phyloP scores from a whole-genome alignment of 2,329 filamentous ascomycete species.

The Cryphonectria naterciae region DNA sequence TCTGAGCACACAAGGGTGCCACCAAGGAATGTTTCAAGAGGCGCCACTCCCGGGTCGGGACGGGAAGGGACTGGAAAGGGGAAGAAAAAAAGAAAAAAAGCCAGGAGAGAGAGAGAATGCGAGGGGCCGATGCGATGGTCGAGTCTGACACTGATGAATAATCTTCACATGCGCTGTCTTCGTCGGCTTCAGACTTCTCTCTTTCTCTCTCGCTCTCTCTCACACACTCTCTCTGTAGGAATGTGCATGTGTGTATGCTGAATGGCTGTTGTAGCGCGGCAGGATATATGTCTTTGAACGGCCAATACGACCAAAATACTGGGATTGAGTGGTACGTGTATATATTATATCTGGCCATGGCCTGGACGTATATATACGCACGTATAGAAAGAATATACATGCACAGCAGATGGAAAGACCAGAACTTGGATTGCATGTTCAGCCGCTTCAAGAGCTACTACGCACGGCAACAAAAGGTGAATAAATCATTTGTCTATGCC shows the following conservation, averaged over 20 bases:
- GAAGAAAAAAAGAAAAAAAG: no score
- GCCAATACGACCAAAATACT: no score
- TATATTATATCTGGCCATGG: no score
- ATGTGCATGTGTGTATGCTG: no score
- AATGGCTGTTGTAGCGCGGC: no score
- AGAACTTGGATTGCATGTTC: background rate
- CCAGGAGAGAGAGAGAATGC: background rate
- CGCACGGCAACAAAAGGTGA: background rate
- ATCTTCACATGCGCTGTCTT: background rate
- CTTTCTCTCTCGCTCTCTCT: no score
- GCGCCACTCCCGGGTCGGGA: background rate
- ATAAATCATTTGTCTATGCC: background rate
- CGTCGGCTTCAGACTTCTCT: no score
- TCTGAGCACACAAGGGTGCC: background rate
- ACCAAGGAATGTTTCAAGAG: background rate
- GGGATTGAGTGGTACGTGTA: no score
- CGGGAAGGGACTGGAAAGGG: no score
- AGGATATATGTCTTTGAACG: no score
- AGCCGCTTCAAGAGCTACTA: background rate
- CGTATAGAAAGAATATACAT: background rate
- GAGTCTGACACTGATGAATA: background rate
- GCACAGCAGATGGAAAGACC: background rate
- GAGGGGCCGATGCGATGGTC: background rate
- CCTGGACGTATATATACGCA: background rate
- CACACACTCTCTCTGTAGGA: no score